phyloP scores from a whole-genome alignment of 495 filamentous ascomycete species.

The Penicillium soppii region DNA sequence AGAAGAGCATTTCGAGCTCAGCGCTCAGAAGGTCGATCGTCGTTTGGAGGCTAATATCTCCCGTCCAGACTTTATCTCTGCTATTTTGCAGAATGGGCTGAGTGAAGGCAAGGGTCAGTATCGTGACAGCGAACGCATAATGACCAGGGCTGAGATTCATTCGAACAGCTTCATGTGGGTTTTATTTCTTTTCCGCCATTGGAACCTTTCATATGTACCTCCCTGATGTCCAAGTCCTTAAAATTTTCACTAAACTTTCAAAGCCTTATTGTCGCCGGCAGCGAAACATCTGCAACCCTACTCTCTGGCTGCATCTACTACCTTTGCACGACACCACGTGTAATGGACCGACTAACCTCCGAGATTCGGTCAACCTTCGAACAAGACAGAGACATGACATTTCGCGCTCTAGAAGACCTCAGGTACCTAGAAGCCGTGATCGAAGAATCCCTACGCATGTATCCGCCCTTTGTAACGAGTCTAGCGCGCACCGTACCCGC shows the following conservation, averaged over 20 bases:
- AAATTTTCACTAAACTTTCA: conserved; percentile 1
- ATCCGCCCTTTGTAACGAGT: conserved; percentile 33
- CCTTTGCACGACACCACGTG: conserved; percentile 41
- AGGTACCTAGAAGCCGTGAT: conserved; percentile 41
- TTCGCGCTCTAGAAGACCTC: conserved; percentile 31
- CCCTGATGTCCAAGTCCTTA: background rate
- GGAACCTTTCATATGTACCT: too few species aligned
- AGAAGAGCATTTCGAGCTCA: conserved; percentile 21
- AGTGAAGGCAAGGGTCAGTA: conserved; percentile 20
- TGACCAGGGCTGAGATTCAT: conserved; percentile 28
- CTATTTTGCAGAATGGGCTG: conserved; percentile 27
- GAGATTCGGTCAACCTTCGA: conserved; percentile 50
- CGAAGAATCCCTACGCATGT: conserved; percentile 44
- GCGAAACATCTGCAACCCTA: conserved; percentile 58
- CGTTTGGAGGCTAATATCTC: conserved; percentile 16
- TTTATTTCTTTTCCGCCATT: background rate
- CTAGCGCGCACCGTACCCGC: conserved; percentile 28
- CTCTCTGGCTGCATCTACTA: conserved; percentile 51
- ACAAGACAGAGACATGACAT: conserved; percentile 40
- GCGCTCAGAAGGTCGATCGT: conserved; percentile 22
- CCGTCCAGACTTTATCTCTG: conserved; percentile 26
- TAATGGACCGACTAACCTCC: conserved; percentile 29
- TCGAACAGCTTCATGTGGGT: conserved; percentile 28
- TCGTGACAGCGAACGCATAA: conserved; percentile 12
- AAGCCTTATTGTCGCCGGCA: conserved; percentile 44